Percentiles rank a stretch among this genome's conserved stretches.
Evolutionary conservation across 306 rosid genomes (phyloP).

Genomic region (Biancaea sappan): DNA sequence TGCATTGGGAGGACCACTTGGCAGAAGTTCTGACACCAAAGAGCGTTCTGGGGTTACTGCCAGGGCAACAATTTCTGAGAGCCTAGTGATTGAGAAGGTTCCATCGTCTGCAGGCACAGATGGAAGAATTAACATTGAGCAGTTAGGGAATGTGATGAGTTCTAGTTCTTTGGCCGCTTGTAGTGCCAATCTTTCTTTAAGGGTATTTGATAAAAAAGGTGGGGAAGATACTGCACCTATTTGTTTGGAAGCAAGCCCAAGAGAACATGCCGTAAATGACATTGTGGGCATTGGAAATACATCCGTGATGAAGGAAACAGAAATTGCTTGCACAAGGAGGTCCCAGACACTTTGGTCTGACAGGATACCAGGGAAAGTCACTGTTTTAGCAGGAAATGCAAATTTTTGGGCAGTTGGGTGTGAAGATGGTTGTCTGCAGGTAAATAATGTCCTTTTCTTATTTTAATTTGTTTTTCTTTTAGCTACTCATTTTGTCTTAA

Average conservation of each 20-base stretch:
- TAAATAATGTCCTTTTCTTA: conserved; percentile 31
- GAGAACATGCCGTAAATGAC: conserved; percentile 80
- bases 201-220: conserved; percentile 84
- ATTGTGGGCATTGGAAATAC: conserved; percentile 75
- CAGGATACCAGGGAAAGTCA: conserved; percentile 89
- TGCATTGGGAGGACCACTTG: conserved; percentile 54
- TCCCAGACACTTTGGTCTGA: conserved; percentile 84
- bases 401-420: conserved; percentile 98
- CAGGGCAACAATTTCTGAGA: conserved; percentile 82
- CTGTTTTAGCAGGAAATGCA: conserved; percentile 90
- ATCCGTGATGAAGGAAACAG: conserved; percentile 78
- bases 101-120: conserved; percentile 50
- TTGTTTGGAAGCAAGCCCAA: conserved; percentile 84
- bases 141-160: conserved; percentile 54
- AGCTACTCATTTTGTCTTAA: not conserved
- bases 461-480: conserved; percentile 11
- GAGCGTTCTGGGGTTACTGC: conserved; percentile 81
- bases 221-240: conserved; percentile 68
- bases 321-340: conserved; percentile 76
- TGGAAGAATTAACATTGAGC: conserved; percentile 70
- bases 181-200: conserved; percentile 64
- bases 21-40: conserved; percentile 60
- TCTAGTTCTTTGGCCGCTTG: conserved; percentile 60
- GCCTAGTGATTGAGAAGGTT: conserved; percentile 90
- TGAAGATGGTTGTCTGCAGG: conserved; percentile 98